phyloP scores from a whole-genome alignment of 169 alveolate species.

The Eimeria tenella region DNA sequence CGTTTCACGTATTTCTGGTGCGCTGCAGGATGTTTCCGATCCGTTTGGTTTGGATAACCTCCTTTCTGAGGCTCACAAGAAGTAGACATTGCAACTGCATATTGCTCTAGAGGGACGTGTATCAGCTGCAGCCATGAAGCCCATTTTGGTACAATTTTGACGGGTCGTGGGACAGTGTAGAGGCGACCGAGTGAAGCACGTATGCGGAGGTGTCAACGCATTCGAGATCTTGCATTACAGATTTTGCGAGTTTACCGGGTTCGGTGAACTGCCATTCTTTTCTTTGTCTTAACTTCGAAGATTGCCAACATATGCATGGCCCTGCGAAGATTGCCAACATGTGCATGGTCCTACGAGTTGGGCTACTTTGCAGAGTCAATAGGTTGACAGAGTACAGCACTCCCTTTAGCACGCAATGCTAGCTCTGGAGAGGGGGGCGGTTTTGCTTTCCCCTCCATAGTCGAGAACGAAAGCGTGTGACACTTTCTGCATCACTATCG shows the following conservation, averaged over 20 bases:
- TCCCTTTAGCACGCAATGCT: too few species aligned
- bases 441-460: too few species aligned
- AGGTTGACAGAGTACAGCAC: too few species aligned
- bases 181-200: background rate
- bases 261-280: background rate
- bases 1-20: too few species aligned
- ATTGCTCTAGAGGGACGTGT: background rate
- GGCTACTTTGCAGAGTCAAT: too few species aligned
- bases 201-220: background rate
- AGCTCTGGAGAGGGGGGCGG: too few species aligned
- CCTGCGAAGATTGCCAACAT: too few species aligned
- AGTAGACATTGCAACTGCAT: slow-evolving; percentile 2
- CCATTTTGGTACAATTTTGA: background rate
- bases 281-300: background rate
- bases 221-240: background rate
- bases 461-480: too few species aligned
- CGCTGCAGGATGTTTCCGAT: slow-evolving; percentile 88
- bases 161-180: background rate
- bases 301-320: too few species aligned
- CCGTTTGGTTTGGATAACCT: slow-evolving; percentile 93
- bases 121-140: background rate
- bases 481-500: too few species aligned
- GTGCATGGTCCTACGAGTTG: too few species aligned
- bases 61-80: slow-evolving; percentile 90
- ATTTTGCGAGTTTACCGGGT: background rate